Conservation (phyloP, 306 rosid genomes). For the Carpinus viminea region DNA sequence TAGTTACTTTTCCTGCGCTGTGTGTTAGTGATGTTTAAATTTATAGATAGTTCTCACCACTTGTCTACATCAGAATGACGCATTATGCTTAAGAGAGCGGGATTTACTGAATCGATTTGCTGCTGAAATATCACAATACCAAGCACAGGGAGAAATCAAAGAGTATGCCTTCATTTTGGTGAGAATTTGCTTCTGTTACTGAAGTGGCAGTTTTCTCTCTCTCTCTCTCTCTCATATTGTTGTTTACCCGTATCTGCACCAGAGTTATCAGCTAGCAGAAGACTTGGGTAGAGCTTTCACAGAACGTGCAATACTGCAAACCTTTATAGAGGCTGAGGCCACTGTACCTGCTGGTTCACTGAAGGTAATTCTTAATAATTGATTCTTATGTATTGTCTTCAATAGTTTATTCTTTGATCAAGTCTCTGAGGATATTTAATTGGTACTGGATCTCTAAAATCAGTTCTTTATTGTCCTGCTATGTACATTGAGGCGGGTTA, state of each 20-base stretch:
- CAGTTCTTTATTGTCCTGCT: background rate
- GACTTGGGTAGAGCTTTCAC: conserved; percentile 93
- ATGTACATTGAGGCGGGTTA: background rate
- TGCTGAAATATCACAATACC: conserved; percentile 63
- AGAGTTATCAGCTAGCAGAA: conserved; percentile 86
- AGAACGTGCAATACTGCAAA: conserved; percentile 61
- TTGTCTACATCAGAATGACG: conserved; percentile 57
- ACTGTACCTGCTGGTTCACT: conserved; percentile 51
- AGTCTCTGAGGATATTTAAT: background rate
- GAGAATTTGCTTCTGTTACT: conserved; percentile 29
- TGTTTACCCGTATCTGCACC: conserved; percentile 28
- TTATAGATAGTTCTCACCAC: conserved; percentile 27
- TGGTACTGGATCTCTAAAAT: background rate
- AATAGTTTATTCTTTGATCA: background rate
- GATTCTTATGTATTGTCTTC: background rate
- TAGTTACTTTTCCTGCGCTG: conserved; percentile 3
- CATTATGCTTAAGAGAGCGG: conserved; percentile 80
- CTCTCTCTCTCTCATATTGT: conserved; percentile 12
- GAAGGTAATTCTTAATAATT: conserved; percentile 54
- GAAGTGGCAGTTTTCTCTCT: background rate
- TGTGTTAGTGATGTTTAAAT: conserved; percentile 8
- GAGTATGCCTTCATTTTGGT: conserved; percentile 72
- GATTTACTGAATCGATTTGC: conserved; percentile 73
- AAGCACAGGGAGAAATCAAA: conserved; percentile 70
- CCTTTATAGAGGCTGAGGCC: conserved; percentile 62